Base-by-base conservation (phyloP, 768 basidiomycete genomes). In the Hypholoma sublateritium region DNA sequence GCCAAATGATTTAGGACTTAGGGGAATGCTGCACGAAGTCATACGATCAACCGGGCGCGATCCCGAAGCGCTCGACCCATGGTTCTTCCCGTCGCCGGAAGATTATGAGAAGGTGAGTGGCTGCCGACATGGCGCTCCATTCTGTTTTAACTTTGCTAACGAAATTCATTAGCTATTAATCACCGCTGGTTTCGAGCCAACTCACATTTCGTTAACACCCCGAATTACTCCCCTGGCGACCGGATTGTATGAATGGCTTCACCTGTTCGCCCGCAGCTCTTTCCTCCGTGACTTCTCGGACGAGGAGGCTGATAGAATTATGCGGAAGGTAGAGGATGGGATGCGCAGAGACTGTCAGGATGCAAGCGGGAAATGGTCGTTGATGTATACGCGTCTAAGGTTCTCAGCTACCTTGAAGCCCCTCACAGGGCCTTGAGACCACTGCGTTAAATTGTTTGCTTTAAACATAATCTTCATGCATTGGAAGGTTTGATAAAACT, bases 71-170 rank as follows among this genome's bases (percentile, higher is more conserved):
- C 67, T 84, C 42, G 92, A 95, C 65, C 93, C 93, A 0, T 94
- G 91, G 91, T 92, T 84, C 73, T 93, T 92, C 66, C 93, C 93
- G 4, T 86, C 86, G 0, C 77, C 78, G 11, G 78, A 82, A 25
- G 84, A 89, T 57, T 93, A 94, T 68, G 71, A 69, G 45, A 74
- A 76, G 68, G 86, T 87, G 65, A 56, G 74, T 37, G 21, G 12
- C 41, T 25, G 19, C 19, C 16, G n/a, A 50, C 34, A 39, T 42
- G 5, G 28, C 28, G 59, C 41, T 37, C 58, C 46, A 25, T 46
- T 47, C n/a, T 47, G 16, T 22, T 47, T 47, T 32, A 22, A 25
- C 46, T 25, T 25, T 47, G 24, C 14, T 28, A 25, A 47, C 9
- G 17, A 37, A 51, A 36, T 5, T 21, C 14, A 34, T 50, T 61